Conservation (phyloP, 495 filamentous ascomycete species). For the Rusavskia elegans region DNA sequence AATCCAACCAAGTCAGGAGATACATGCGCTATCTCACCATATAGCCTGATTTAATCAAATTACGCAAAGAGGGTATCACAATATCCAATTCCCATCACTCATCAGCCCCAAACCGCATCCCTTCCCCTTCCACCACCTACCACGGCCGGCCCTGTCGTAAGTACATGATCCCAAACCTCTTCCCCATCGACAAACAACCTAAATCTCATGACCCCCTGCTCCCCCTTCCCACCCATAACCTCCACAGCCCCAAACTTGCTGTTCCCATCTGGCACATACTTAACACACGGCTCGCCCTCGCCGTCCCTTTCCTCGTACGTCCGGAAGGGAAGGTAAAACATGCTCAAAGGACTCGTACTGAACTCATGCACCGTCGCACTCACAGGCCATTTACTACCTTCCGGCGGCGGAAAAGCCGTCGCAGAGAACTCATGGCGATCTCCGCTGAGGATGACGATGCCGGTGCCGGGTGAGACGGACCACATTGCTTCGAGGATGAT, state of each 20-base stretch:
- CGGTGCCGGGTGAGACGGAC: slow-evolving; percentile 52
- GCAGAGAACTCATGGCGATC: slow-evolving; percentile 93
- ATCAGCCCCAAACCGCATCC: slow-evolving; percentile 10
- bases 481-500: slow-evolving; percentile 81
- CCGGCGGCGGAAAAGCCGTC: slow-evolving; percentile 67
- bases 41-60: no score
- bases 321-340: slow-evolving; percentile 81
- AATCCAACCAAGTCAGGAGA: no score
- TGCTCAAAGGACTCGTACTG: slow-evolving; percentile 70
- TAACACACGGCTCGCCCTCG: slow-evolving; percentile 59
- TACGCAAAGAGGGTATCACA: no score
- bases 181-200: slow-evolving; percentile 53
- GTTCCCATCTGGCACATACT: slow-evolving; percentile 78
- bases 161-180: slow-evolving; percentile 49
- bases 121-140: slow-evolving; percentile 28
- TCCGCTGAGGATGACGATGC: slow-evolving; percentile 73
- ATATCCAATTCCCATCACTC: not conserved
- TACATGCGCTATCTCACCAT: no score
- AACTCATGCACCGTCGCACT: slow-evolving; percentile 66
- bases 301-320: slow-evolving; percentile 62
- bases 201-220: slow-evolving; percentile 49
- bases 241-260: slow-evolving; percentile 85
- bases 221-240: slow-evolving; percentile 38
- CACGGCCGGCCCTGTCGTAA: slow-evolving; percentile 32
- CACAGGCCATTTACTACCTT: slow-evolving; percentile 33